Evolutionary conservation across 2,329 filamentous ascomycete species (phyloP).

Genomic region (Aspergillus udagawae): DNA sequence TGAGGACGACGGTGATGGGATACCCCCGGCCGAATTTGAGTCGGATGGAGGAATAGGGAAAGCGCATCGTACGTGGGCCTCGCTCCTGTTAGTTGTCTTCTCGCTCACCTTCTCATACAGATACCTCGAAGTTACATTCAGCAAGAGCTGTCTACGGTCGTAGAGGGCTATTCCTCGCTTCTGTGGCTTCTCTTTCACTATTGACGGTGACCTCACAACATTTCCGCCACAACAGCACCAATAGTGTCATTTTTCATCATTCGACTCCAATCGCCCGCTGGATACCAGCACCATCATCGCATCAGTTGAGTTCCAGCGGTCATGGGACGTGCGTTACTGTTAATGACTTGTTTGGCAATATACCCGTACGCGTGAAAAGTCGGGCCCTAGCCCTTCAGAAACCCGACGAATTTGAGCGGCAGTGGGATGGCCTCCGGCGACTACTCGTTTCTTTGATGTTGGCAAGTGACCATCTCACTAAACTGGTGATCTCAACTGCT

Average conservation of each 20-base stretch:
- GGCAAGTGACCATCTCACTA: slow-evolving; percentile 58
- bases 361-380: slow-evolving; percentile 87
- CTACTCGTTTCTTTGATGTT: slow-evolving; percentile 64
- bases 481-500: slow-evolving; percentile 57
- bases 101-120: slow-evolving; percentile 43
- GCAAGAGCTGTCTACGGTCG: slow-evolving; percentile 56
- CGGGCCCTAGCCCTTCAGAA: slow-evolving; percentile 55
- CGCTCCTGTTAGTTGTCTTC: neutral
- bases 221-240: slow-evolving; percentile 44
- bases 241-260: slow-evolving; percentile 66
- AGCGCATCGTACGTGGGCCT: slow-evolving; percentile 56
- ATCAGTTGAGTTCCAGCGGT: slow-evolving; percentile 51
- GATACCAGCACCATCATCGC: slow-evolving; percentile 56
- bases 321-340: slow-evolving; percentile 76
- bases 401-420: slow-evolving; percentile 52
- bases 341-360: slow-evolving; percentile 78
- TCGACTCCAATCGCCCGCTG: slow-evolving; percentile 63
- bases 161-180: slow-evolving; percentile 72
- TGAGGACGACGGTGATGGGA: slow-evolving; percentile 81
- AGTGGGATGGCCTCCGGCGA: slow-evolving; percentile 62
- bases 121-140: slow-evolving; percentile 68
- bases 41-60: slow-evolving; percentile 67
- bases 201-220: slow-evolving; percentile 73
- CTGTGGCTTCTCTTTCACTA: slow-evolving; percentile 70
- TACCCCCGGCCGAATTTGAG: slow-evolving; percentile 68